A percentile compares a stretch with the other conserved stretches of the same genome.
Conservation (phyloP, 78 protist genomes). For the Dictyostelium capitatum region DNA sequence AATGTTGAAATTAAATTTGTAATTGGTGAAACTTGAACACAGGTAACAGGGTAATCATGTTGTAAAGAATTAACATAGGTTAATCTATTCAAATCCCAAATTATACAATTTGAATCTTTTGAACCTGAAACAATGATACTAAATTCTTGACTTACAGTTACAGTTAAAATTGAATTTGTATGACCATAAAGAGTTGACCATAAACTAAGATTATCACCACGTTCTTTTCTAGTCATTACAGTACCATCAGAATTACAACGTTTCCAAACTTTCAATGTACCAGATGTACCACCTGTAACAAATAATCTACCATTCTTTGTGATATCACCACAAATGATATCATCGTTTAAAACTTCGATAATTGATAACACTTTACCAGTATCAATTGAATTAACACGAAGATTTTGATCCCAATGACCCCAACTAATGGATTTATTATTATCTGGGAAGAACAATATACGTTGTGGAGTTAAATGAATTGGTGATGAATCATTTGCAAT, state of each 20-base stretch:
- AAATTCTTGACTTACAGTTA: constrained; percentile 71
- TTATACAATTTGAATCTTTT: constrained; percentile 71
- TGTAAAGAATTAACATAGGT: constrained; percentile 55
- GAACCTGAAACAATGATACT: constrained; percentile 74
- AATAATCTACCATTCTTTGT: constrained; percentile 70
- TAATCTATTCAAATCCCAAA: constrained; percentile 88
- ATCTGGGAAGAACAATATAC: constrained; percentile 49
- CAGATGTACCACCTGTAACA: constrained; percentile 75
- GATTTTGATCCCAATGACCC: constrained; percentile 88
- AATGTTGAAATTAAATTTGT: constrained; percentile 59
- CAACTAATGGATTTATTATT: constrained; percentile 56
- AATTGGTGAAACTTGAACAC: constrained; percentile 71
- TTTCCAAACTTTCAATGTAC: constrained; percentile 79
- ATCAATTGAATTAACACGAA: constrained; percentile 73
- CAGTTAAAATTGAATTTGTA: constrained; percentile 62
- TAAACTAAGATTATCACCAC: constrained; percentile 61
- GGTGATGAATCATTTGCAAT: constrained; percentile 37
- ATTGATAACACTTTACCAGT: constrained; percentile 44
- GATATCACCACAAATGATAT: constrained; percentile 68
- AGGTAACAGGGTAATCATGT: constrained; percentile 56
- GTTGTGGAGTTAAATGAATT: constrained; percentile 58
- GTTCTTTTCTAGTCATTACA: constrained; percentile 69
- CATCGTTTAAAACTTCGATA: constrained; percentile 74
- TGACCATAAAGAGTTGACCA: constrained; percentile 78
- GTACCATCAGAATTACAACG: constrained; percentile 33